Base-by-base conservation (phyloP, 352 stramenopile genomes). In the Pythium folliculosum region DNA sequence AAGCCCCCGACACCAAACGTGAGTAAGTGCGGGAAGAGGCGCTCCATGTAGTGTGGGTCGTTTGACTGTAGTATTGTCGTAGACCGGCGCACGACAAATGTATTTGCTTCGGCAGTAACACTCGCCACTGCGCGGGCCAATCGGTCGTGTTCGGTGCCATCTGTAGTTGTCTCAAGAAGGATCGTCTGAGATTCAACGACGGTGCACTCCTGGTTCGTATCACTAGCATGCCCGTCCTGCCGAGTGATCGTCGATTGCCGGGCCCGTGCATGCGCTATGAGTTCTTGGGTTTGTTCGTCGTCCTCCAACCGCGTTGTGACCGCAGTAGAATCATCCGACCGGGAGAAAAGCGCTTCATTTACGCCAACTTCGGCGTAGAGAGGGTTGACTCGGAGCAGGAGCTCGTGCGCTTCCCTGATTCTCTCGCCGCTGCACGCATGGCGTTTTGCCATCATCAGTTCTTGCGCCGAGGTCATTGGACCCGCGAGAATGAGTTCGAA, bases 401-500 rank as follows among this genome's bases (percentile, higher is more conserved):
- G 58, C 2, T 51, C 6, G 16, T 71, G 53, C 1, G 57, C 17
- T 0, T 40, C 21, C 1, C 23, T 17, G 5, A 73, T 16, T 14
- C 70, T 47, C 19, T 47, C 47, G 2, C 37, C 58, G 45, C 53
- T 68, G 50, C 70, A 73, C 38, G 73, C 70, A 44, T 71, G 59
- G 3, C 51, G 65, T 30, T 71, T 73, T 1, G 70, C 58, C 0
- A 77, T 1, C 0, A 58, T 3, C 9, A 69, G 32, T 45, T 73
- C 61, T 63, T 77, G 65, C 0, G 21, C n/a, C 12, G 22, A 21
- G 9, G 70, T 73, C 40, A 77, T 67, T 13, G 70, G 70, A 19
- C 70, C 70, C 0, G 70, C 65, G 0, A 77, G 52, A 30, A 77
- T 66, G 6, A 77, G 30, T 12, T 73, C 61, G 54, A 77, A 77